phyloP scores from a whole-genome alignment of 257 asterid genomes.

The Nicotiana paniculata region DNA sequence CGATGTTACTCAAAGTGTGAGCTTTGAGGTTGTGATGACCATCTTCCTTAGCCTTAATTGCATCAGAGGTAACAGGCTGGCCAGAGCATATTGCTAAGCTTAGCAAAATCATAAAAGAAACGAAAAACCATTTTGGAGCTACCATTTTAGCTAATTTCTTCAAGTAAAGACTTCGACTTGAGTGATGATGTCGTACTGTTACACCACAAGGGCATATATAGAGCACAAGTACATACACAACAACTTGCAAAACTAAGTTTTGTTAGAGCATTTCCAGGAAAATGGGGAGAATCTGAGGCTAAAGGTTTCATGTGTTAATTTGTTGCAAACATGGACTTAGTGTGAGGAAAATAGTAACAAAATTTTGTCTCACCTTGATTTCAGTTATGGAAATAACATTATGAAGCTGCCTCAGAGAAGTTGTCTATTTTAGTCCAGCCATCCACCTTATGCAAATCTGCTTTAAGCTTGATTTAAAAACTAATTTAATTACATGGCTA shows the following conservation, averaged over 20 bases:
- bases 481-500: no score
- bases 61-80: neutral
- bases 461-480: no score
- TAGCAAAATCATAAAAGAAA: conserved; percentile 5
- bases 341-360: neutral
- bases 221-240: neutral
- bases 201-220: neutral
- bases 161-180: neutral
- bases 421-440: no score
- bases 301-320: neutral
- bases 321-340: neutral
- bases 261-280: neutral
- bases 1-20: neutral
- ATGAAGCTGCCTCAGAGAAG: neutral
- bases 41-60: neutral
- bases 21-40: neutral
- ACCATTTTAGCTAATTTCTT: conserved; percentile 6
- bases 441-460: no score
- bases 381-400: neutral
- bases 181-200: neutral
- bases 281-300: neutral
- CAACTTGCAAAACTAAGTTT: neutral
- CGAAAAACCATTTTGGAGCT: conserved; percentile 3
- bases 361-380: neutral
- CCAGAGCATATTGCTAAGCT: conserved; percentile 15